Evolutionary conservation across 257 asterid species (phyloP).

Genomic region (Knoxia roxburghii): DNA sequence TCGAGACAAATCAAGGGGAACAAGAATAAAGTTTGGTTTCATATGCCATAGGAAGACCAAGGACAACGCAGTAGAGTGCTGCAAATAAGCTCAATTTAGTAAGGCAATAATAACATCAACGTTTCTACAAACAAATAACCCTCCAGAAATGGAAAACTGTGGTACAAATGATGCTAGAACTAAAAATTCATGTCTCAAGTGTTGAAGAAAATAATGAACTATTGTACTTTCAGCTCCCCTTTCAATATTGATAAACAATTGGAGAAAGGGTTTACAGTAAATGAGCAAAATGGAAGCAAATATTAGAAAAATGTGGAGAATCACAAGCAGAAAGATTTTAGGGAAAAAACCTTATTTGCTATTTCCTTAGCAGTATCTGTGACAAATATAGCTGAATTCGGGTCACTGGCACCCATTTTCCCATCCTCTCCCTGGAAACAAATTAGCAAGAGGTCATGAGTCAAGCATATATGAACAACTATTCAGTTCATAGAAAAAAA

Average conservation of each 20-base stretch:
- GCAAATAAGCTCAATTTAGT: background rate
- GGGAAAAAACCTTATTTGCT: slow-evolving; percentile 58
- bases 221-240: background rate
- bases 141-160: background rate
- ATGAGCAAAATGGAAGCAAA: background rate
- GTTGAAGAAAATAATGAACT: background rate
- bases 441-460: background rate
- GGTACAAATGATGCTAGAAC: background rate
- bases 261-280: background rate
- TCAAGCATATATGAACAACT: background rate
- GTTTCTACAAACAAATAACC: background rate
- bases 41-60: background rate
- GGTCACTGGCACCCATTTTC: slow-evolving; percentile 94
- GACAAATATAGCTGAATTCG: slow-evolving; percentile 87
- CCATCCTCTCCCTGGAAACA: slow-evolving; percentile 77
- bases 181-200: background rate
- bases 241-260: background rate
- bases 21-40: background rate
- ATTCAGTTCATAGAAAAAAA: background rate
- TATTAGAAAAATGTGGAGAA: background rate
- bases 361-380: slow-evolving; percentile 84
- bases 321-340: background rate
- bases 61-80: background rate
- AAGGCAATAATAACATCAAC: background rate
- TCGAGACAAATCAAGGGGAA: background rate